Base-by-base conservation (phyloP, 805 yeast species). In the Wickerhamomyces subpelliculosus region DNA sequence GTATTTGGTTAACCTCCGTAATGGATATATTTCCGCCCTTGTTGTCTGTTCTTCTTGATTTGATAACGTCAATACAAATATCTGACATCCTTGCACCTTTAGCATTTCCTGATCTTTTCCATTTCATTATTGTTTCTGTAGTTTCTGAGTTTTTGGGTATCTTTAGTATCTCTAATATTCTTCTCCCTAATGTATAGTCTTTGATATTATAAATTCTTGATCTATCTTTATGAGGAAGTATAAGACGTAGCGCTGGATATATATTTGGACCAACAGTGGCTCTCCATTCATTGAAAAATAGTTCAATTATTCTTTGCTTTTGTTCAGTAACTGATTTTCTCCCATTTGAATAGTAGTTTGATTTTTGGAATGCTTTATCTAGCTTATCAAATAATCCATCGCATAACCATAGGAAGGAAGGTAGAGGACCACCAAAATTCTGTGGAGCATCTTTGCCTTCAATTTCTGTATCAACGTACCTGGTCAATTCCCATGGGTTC, bases 91-190 rank as follows among this genome's bases (percentile, higher is more conserved):
- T 64, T 4, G 57, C 72, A 48, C 59, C 70, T 40, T 54, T 64
- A 35, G 58, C 68, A 43, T 58, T 58, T 35, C 52, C 23, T n/a
- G 25, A 41, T 27, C 42, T 60, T 46, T 65, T 78, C 85, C 73
- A 74, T 36, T 66, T 57, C 24, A 61, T 44, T 21, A 78, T 50
- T 30, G 65, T 61, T 32, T 61, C 63, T 32, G 79, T 82, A 39
- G 86, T 87, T 2, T 67, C 68, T 8, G 88, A 75, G 7, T 72
- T 72, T 34, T 72, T 71, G 3, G 83, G 75, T 8, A 89, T 64
- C 31, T 71, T 72, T 37, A 80, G 64, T 30, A 80, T 68, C 43
- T 72, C 65, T 32, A 72, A 60, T 2, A 81, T 45, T 5, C 72
- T 48, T 37, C 58, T 63, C 0, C 80, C 83, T 25, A 89, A 56